Conservation (phyloP, 345 rosid genomes). For the thale cress (Arabidopsis thaliana) region DNA sequence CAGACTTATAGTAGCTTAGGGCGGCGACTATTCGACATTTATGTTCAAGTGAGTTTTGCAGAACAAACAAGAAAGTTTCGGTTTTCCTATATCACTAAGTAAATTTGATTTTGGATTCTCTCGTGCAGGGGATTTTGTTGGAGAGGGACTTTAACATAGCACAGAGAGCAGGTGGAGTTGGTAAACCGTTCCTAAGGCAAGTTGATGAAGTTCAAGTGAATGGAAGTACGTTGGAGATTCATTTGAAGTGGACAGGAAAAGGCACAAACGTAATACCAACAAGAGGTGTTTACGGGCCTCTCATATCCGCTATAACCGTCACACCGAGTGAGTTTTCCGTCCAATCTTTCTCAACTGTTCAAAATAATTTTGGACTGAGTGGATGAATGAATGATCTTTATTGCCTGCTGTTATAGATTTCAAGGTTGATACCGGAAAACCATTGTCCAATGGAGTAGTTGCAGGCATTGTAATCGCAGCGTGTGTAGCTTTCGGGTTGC, state of each 20-base stretch:
- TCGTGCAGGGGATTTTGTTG: constrained; percentile 61
- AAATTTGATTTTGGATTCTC: background rate
- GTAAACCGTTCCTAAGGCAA: constrained; percentile 41
- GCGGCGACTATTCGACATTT: constrained; percentile 70
- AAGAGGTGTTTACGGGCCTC: constrained; percentile 83
- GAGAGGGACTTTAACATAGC: constrained; percentile 65
- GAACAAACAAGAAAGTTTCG: background rate
- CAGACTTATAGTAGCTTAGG: constrained; percentile 67
- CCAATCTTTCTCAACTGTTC: background rate
- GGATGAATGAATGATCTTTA: constrained; percentile 14
- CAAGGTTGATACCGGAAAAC: constrained; percentile 58
- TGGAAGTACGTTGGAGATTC: constrained; percentile 77
- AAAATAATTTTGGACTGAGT: background rate
- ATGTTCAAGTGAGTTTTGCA: constrained; percentile 67
- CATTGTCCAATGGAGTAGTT: constrained; percentile 63
- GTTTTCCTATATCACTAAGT: background rate
- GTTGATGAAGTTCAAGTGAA: constrained; percentile 52
- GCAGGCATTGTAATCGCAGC: constrained; percentile 67
- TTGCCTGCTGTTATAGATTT: constrained; percentile 53
- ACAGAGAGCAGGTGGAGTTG: constrained; percentile 77
- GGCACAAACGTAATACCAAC: constrained; percentile 75
- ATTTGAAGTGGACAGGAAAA: constrained; percentile 78
- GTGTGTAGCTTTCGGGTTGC: constrained; percentile 43
- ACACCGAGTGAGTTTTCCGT: constrained; percentile 69
- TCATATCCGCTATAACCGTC: constrained; percentile 75